Evolutionary conservation across 768 basidiomycete genomes (phyloP).

Genomic region (Amanita inopinata): DNA sequence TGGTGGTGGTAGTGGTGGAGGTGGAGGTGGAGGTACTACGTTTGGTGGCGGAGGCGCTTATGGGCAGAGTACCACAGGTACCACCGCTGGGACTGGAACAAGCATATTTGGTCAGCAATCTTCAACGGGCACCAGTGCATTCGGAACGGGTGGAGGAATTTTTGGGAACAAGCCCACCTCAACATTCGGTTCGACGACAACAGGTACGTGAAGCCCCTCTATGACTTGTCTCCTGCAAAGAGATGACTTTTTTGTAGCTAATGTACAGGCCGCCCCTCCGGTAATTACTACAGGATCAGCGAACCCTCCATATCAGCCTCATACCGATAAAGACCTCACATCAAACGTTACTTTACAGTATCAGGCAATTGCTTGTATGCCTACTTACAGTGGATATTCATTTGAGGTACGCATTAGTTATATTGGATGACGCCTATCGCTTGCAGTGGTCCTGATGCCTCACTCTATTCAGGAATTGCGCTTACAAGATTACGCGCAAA

Average conservation of each 20-base stretch:
- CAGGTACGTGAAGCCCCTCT: conserved; percentile 1
- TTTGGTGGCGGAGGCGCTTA: conserved; percentile 44
- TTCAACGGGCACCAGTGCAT: conserved; percentile 33
- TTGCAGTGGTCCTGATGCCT: conserved; percentile 9
- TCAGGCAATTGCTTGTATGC: conserved; percentile 77
- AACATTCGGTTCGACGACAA: conserved; percentile 30
- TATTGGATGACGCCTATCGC: conserved; percentile 7
- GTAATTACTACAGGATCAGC: conserved; percentile 62
- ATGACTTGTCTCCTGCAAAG: background rate
- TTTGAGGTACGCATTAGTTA: conserved; percentile 51
- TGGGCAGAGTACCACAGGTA: conserved; percentile 24
- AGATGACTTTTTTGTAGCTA: conserved; percentile 2
- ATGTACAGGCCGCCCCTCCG: conserved; percentile 21
- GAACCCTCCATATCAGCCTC: conserved; percentile 51
- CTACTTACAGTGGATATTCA: conserved; percentile 67
- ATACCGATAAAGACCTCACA: conserved; percentile 52
- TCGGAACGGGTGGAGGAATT: conserved; percentile 30
- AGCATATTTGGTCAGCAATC: conserved; percentile 40
- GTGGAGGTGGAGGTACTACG: conserved; percentile 39
- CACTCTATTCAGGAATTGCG: conserved; percentile 50
- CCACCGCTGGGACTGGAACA: conserved; percentile 20
- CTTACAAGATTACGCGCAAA: conserved; percentile 65
- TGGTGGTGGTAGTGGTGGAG: conserved; percentile 37
- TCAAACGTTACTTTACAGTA: conserved; percentile 48
- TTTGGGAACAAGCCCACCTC: conserved; percentile 28